phyloP scores from a whole-genome alignment of 768 basidiomycete genomes.

The Botryobasidium botryosum region DNA sequence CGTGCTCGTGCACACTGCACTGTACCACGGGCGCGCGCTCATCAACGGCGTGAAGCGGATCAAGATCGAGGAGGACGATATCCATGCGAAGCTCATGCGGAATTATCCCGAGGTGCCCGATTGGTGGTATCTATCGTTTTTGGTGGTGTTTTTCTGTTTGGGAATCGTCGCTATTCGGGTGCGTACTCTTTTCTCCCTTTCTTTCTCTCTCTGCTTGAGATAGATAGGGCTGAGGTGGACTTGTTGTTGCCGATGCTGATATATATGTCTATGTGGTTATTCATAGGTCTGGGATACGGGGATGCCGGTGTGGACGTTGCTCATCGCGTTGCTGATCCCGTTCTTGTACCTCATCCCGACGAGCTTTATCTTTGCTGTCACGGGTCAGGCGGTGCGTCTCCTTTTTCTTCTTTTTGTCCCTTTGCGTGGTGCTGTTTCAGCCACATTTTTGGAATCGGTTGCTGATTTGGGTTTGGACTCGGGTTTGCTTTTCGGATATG shows the following conservation, averaged over 20 bases:
- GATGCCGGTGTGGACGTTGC: conserved; percentile 32
- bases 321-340: conserved; percentile 23
- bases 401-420: not conserved
- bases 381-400: conserved; percentile 19
- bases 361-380: conserved; percentile 29
- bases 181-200: conserved; percentile 1
- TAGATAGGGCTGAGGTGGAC: not conserved
- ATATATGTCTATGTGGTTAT: not conserved
- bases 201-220: not conserved
- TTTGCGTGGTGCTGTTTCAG: no score
- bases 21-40: conserved; percentile 27
- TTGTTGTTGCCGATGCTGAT: conserved; percentile 6
- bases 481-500: no score
- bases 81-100: conserved; percentile 31
- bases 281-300: conserved; percentile 37
- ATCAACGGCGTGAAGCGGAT: conserved; percentile 19
- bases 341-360: conserved; percentile 27
- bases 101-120: conserved; percentile 26
- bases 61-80: conserved; percentile 26
- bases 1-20: conserved; percentile 26
- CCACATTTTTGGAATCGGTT: not conserved
- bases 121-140: conserved; percentile 27
- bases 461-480: not conserved
- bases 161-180: conserved; percentile 24
- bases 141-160: conserved; percentile 22